Conservation (phyloP, 2,329 filamentous ascomycete genomes). For the Akanthomyces muscarius region DNA sequence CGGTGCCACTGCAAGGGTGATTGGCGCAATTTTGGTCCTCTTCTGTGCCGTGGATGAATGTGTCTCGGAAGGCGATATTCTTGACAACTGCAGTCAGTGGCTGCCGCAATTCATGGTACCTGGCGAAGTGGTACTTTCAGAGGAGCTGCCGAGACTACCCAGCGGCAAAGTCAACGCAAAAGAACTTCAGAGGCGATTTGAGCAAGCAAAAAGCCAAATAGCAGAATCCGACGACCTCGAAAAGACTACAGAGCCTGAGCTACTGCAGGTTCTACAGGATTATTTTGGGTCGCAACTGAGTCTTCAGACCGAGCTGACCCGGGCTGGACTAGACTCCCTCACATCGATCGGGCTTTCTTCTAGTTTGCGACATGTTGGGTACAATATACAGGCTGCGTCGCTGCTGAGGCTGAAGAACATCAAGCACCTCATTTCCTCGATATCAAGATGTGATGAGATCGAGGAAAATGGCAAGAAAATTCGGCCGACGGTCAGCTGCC, state of each 20-base stretch:
- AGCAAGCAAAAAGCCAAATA: conserved; percentile 18
- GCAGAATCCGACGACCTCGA: neutral
- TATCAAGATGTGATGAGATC: conserved; percentile 19
- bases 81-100: conserved; percentile 64
- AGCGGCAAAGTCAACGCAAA: conserved; percentile 82
- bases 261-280: conserved; percentile 31
- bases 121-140: conserved; percentile 61
- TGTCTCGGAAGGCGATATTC: conserved; percentile 40
- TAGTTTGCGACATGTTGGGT: conserved; percentile 53
- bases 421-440: neutral
- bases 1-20: conserved; percentile 62
- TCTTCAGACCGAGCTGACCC: neutral
- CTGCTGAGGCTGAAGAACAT: conserved; percentile 55
- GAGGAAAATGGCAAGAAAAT: neutral
- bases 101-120: conserved; percentile 82
- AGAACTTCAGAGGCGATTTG: conserved; percentile 51
- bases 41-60: conserved; percentile 60
- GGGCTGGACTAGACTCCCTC: conserved; percentile 49
- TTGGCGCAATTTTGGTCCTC: conserved; percentile 65
- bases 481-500: neutral
- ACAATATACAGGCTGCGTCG: conserved; percentile 53
- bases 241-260: neutral
- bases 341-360: conserved; percentile 53
- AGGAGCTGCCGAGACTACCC: conserved; percentile 66
- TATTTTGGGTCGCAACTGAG: conserved; percentile 27